Base-by-base conservation (phyloP, 139 green algal genomes). In the Gonium pectorale region DNA sequence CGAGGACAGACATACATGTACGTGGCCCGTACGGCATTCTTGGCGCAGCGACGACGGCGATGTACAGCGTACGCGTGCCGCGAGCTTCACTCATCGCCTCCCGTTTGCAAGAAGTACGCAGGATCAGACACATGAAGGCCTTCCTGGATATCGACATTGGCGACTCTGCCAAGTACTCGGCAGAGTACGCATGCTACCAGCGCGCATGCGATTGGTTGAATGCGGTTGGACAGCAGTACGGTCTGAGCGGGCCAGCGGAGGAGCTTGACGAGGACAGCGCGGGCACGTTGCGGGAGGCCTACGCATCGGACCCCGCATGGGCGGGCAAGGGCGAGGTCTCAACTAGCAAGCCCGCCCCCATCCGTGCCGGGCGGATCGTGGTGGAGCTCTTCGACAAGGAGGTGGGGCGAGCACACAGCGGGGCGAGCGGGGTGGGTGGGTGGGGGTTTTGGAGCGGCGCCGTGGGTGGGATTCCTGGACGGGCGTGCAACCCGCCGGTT, bases 61-160 rank as follows among this genome's bases (percentile, higher is more conserved):
- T 3, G 38, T 7, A 5, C 11, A 37, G 40, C 17, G 67, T 24
- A 74, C 5, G 21, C 67, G 67, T 35, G 67, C 31, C 40, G 40
- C 38, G 22, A 24, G 33, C 37, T 33, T 38, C 21, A 74, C n/a
- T 9, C 44, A 46, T n/a, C n/a, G 64, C 38, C 64, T 1, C 38
- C 9, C 67, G 43, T 74, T 54, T 35, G 38, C 4, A 49, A 72
- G 33, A 71, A 66, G n/a, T n/a, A n/a, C n/a, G n/a, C n/a, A n/a
- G n/a, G n/a, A n/a, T n/a, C n/a, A n/a, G n/a, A n/a, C n/a, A 69
- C 11, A 89, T 85, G 70, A 80, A 74, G 63, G 89, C 88, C 1
- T 96, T 86, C 31, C 13, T 96, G 0, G 92, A 95, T 52, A 93
- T 96, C 49, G 90, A 92, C 46, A 92, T 96, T 19, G 93, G 92